A percentile compares a stretch with the other conserved stretches of the same genome.
Evolutionary conservation across 345 rosid genomes (phyloP).

Genomic region (Microcos paniculata): DNA sequence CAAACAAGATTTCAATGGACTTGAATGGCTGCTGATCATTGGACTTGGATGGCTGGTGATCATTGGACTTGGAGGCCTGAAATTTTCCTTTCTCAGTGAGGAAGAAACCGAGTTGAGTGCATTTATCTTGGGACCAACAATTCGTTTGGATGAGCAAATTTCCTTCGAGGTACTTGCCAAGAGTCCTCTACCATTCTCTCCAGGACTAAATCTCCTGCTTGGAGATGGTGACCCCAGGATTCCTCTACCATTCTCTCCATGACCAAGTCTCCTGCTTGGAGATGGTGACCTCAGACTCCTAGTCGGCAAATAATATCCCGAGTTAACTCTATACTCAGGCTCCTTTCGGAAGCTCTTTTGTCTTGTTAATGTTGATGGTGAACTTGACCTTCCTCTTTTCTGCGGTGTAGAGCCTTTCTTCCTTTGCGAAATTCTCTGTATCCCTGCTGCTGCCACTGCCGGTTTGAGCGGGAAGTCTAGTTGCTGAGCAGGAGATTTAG

Average conservation of each 20-base stretch:
- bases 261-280: conserved; percentile 60
- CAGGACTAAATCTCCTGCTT: conserved; percentile 45
- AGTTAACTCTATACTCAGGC: conserved; percentile 26
- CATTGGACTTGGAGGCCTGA: conserved; percentile 33
- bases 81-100: conserved; percentile 33
- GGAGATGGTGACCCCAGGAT: too few species aligned
- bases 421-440: conserved; percentile 25
- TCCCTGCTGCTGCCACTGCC: conserved; percentile 25
- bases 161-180: conserved; percentile 23
- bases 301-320: conserved; percentile 40
- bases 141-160: conserved; percentile 35
- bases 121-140: conserved; percentile 27
- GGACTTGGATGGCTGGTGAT: conserved; percentile 13
- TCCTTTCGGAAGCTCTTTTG: conserved; percentile 72
- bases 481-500: conserved; percentile 18
- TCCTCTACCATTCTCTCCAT: too few species aligned
- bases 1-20: conserved; percentile 21
- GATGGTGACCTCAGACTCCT: conserved; percentile 63
- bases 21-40: too few species aligned
- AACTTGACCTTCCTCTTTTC: conserved; percentile 59
- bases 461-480: conserved; percentile 18
- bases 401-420: conserved; percentile 31
- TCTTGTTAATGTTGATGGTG: conserved; percentile 51
- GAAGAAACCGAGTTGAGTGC: conserved; percentile 30
- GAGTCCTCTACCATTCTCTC: conserved; percentile 29